Conservation (phyloP, 2,329 filamentous ascomycete genomes). For the Verticillium albo-atrum region DNA sequence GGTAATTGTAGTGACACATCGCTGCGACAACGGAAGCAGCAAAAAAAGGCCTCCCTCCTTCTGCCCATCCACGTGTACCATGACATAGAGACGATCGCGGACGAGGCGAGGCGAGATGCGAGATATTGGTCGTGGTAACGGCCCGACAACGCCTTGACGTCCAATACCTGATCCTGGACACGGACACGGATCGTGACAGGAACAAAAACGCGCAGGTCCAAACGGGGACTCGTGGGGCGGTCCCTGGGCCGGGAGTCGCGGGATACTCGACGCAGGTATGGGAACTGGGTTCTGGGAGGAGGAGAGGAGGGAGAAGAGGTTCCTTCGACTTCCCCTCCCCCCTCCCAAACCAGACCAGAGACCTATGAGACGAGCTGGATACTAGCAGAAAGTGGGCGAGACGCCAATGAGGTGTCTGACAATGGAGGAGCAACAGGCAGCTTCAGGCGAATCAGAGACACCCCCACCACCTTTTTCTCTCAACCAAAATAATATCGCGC, state of each 20-base stretch:
- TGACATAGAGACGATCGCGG: too few relatives aligned
- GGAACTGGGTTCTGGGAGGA: background rate
- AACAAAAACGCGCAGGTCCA: background rate
- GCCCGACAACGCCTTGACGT: background rate
- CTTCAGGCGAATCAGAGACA: background rate
- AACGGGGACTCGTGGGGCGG: background rate
- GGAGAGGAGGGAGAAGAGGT: too few relatives aligned
- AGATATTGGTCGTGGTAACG: background rate
- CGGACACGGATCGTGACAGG: background rate
- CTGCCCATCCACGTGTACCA: too few relatives aligned
- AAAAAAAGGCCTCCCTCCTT: background rate
- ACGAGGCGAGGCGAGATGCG: background rate
- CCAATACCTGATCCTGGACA: background rate
- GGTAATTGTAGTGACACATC: background rate
- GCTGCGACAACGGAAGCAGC: background rate
- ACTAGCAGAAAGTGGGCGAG: background rate
- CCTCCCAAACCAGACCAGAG: too few relatives aligned
- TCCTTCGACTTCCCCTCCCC: too few relatives aligned
- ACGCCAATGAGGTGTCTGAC: background rate
- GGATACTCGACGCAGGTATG: background rate
- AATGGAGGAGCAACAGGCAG: background rate
- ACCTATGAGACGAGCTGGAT: background rate
- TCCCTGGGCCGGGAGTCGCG: background rate
- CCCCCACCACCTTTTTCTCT: background rate
- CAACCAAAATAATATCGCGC: background rate